Conservation (phyloP, 306 rosid species). For the Arachis stenosperma region DNA sequence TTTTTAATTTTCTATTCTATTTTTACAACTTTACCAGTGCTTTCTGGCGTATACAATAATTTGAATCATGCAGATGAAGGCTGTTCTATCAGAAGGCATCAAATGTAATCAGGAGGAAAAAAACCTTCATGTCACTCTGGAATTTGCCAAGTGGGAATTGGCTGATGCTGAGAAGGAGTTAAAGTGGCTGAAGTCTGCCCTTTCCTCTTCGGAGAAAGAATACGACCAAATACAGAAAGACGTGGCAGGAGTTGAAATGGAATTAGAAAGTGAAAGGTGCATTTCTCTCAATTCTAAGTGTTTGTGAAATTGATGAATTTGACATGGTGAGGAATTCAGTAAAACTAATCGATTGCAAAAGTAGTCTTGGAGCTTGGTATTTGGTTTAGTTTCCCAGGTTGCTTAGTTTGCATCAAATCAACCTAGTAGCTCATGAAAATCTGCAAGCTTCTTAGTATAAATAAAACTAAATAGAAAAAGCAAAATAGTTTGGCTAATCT, state of each 20-base stretch:
- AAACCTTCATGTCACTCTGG: conserved; percentile 63
- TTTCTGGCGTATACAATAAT: conserved; percentile 35
- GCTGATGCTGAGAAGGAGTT: conserved; percentile 92
- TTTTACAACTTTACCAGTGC: conserved; percentile 15
- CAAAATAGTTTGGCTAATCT: neutral
- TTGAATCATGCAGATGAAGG: conserved; percentile 65
- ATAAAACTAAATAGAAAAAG: too few relatives aligned
- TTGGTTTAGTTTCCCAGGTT: conserved; percentile 19
- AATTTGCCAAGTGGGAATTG: conserved; percentile 77
- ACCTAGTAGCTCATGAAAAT: neutral
- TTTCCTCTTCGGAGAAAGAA: conserved; percentile 83
- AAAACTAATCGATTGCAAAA: conserved; percentile 1
- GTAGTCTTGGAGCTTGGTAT: conserved; percentile 19
- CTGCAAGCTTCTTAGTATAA: neutral
- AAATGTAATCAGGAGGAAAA: conserved; percentile 72
- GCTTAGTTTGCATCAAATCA: conserved; percentile 6
- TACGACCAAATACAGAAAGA: conserved; percentile 72
- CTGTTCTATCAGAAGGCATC: conserved; percentile 60
- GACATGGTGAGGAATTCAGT: conserved; percentile 21
- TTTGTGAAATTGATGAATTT: conserved; percentile 16
- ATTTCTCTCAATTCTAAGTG: conserved; percentile 17
- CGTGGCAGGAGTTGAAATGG: conserved; percentile 56
- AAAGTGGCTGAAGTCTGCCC: conserved; percentile 74
- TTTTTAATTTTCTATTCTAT: conserved; percentile 8
- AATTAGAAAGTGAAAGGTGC: conserved; percentile 81